phyloP scores from a whole-genome alignment of 2,329 filamentous ascomycete species.

The Sphaceloma murrayae region DNA sequence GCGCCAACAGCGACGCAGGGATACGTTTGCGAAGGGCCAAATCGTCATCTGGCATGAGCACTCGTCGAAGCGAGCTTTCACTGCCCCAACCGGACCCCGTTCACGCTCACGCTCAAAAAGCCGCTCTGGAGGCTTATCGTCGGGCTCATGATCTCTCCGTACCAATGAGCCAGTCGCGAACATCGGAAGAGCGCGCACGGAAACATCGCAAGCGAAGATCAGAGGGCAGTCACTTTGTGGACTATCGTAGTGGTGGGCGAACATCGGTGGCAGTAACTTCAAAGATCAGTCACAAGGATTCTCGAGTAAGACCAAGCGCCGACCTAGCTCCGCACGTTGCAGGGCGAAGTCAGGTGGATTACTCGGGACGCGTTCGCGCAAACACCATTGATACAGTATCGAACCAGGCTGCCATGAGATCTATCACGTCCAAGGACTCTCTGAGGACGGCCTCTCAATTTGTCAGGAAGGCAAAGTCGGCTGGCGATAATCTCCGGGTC shows the following conservation, averaged over 20 bases:
- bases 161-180: neutral
- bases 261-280: neutral
- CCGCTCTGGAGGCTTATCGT: slow-evolving; percentile 52
- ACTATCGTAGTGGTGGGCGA: slow-evolving; percentile 17
- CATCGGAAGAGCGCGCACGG: neutral
- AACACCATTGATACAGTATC: neutral
- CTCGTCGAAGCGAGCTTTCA: slow-evolving; percentile 38
- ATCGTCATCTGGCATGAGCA: slow-evolving; percentile 27
- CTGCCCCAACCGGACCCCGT: slow-evolving; percentile 35
- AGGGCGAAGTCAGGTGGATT: no score
- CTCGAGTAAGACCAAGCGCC: neutral
- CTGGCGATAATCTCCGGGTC: slow-evolving; percentile 2
- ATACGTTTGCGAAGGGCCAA: slow-evolving; percentile 27
- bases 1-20: slow-evolving; percentile 26
- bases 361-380: no score
- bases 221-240: slow-evolving; percentile 30
- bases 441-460: neutral
- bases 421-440: neutral
- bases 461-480: slow-evolving; percentile 8
- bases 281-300: slow-evolving; percentile 3
- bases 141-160: slow-evolving; percentile 37
- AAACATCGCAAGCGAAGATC: slow-evolving; percentile 20
- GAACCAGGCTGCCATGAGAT: no score
- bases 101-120: slow-evolving; percentile 48
- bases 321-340: no score